phyloP scores from a whole-genome alignment of 2,329 filamentous ascomycete genomes.

The Ilyonectria mors-panacis region DNA sequence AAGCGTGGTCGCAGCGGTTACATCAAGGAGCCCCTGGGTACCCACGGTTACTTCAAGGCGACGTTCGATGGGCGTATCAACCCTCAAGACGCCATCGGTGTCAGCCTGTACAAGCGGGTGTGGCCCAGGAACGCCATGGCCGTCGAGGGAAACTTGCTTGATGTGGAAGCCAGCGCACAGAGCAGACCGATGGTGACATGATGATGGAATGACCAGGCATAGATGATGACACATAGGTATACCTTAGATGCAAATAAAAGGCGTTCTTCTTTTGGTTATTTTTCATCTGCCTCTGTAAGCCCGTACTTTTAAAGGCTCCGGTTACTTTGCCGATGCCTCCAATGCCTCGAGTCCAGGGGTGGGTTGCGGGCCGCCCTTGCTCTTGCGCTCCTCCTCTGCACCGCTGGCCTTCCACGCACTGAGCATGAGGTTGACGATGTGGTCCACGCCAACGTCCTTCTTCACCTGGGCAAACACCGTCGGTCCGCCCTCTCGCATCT shows the following conservation, averaged over 20 bases:
- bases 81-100: slow-evolving; percentile 92
- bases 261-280: slow-evolving; percentile 41
- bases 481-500: slow-evolving; percentile 95
- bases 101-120: slow-evolving; percentile 89
- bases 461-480: slow-evolving; percentile 99
- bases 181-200: slow-evolving; percentile 49
- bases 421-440: slow-evolving; percentile 89
- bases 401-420: slow-evolving; percentile 95
- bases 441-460: slow-evolving; percentile 85
- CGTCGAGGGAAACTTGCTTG: slow-evolving; percentile 61
- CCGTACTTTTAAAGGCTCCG: background rate
- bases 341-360: slow-evolving; percentile 70
- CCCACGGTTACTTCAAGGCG: slow-evolving; percentile 99
- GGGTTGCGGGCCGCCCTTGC: slow-evolving; percentile 69
- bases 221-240: slow-evolving; percentile 48
- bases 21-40: slow-evolving; percentile 94
- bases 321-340: slow-evolving; percentile 58
- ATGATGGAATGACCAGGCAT: slow-evolving; percentile 54
- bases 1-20: slow-evolving; percentile 88
- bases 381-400: slow-evolving; percentile 73
- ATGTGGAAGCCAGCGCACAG: slow-evolving; percentile 45
- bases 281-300: slow-evolving; percentile 9
- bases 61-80: slow-evolving; percentile 97
- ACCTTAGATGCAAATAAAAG: slow-evolving; percentile 48
- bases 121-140: slow-evolving; percentile 80